Conservation (phyloP, 2,329 filamentous ascomycete species). For the Penicillium sp. region DNA sequence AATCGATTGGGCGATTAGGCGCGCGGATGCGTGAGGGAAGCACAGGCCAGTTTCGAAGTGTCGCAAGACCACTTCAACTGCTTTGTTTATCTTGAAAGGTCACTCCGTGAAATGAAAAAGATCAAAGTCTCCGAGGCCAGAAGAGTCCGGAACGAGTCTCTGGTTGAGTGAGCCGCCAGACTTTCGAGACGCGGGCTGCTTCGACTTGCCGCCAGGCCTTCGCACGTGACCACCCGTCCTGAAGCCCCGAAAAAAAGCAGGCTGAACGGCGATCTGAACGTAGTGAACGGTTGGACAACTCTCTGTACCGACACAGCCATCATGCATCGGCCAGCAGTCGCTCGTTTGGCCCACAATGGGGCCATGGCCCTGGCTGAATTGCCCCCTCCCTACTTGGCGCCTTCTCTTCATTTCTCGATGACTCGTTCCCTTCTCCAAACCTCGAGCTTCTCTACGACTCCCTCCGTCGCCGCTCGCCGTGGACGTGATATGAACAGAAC, state of each 20-base stretch:
- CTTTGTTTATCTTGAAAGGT: no score
- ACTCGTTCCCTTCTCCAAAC: conserved; percentile 35
- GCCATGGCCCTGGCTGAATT: conserved; percentile 39
- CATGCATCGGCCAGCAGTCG: conserved; percentile 42
- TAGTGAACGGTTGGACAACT: neutral
- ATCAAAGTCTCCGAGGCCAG: neutral
- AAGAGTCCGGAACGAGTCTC: neutral
- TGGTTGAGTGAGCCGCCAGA: neutral
- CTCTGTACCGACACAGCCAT: conserved; percentile 24
- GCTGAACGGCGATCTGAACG: conserved; percentile 16
- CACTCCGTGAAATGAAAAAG: neutral
- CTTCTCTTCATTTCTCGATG: conserved; percentile 42
- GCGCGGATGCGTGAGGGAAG: conserved; percentile 21
- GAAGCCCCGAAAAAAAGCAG: conserved; percentile 26
- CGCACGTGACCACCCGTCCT: conserved; percentile 31
- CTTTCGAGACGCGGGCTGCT: neutral
- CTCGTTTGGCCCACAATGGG: conserved; percentile 38
- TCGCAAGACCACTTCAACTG: neutral
- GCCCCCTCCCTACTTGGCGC: conserved; percentile 49
- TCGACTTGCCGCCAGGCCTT: conserved; percentile 11
- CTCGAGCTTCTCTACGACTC: conserved; percentile 58
- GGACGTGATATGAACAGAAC: conserved; percentile 74
- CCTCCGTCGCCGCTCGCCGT: conserved; percentile 49
- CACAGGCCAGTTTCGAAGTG: conserved; percentile 10
- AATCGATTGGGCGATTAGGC: conserved; percentile 28